Evolutionary conservation across 2,329 filamentous ascomycete species (phyloP), one percentile per base, ranked within the genome.

Genomic region (Chrysoporthe cubensis): DNA sequence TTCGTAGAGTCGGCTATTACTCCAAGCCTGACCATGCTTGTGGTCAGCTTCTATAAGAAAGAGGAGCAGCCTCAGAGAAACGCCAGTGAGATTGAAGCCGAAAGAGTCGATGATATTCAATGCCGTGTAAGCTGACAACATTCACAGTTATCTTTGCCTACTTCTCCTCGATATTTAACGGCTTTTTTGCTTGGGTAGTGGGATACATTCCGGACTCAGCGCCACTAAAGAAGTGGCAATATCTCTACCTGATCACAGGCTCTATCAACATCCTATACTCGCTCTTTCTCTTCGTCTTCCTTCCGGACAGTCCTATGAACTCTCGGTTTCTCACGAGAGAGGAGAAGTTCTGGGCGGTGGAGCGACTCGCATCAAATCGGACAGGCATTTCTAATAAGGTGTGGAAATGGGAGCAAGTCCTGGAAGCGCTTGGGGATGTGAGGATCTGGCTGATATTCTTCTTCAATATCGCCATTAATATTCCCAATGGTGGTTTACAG

Each of bases 171-270:
- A 52, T 69, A 21, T 46, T 66, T 18, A 70, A 70, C n/a, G 69
- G 69, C 37, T 63, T 88, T 87, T 67, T 88, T 87, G 72, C 88
- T 40, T 70, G 60, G 50, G 60, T 70, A n/a, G 61, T 70, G 11
- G 69, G 69, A 18, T 57, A 69, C 4, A 69, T 69, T 21, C 69
- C 66, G 43, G 66, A 64, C 32, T 57, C 63, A 0, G 69, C 69
- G 6, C 69, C 69, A 43, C 62, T 70, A 6, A 48, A 58, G 34
- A 70, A 70, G 21, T 73, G 71, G 71, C 74, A 76, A 58, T 75
- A 76, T 60, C 72, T 77, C 4, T 78, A 76, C 61, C 69, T 78
- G 58, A 73, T 77, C 3, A 76, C 74, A 4, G 76, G 76, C 40
- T 63, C 68, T 26, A 74, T 78, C 70, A 79, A 75, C 43, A 64